These are phyloP conservation scores for Scutellaria minor DNA, from an alignment of 257 asterid species.

Conservation along the genomic window DNA sequence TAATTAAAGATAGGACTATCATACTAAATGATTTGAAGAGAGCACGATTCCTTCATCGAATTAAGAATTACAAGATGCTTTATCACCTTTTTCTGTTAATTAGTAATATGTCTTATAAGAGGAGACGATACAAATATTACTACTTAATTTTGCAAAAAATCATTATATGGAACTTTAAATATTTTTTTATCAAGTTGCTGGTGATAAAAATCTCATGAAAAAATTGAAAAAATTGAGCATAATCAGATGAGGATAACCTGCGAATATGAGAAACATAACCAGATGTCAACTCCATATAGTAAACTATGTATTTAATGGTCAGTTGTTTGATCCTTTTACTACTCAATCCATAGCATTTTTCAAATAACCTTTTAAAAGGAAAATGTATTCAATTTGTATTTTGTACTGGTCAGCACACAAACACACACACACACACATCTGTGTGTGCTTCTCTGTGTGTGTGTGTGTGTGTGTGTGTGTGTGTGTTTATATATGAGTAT, in stretches of 20 bases:
- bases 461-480: background rate
- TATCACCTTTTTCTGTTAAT: background rate
- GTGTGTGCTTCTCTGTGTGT: background rate
- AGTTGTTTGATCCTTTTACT: background rate
- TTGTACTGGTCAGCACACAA: background rate
- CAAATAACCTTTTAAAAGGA: background rate
- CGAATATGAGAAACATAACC: background rate
- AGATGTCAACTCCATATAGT: background rate
- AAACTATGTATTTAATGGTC: background rate
- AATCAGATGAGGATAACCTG: background rate
- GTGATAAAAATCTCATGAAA: background rate
- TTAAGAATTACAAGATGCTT: background rate
- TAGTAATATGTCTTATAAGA: background rate
- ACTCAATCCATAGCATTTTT: background rate
- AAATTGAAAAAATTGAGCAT: background rate
- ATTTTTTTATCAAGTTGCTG: background rate
- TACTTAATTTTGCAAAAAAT: background rate
- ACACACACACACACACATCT: background rate
- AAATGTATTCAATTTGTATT: background rate
- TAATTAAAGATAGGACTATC: background rate
- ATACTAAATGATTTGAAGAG: background rate
- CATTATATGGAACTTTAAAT: background rate
- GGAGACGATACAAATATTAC: background rate
- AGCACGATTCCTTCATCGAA: background rate
- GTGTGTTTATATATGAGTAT: background rate